Evolutionary conservation across 2,329 filamentous ascomycete species (phyloP).

Genomic region (Biscogniauxia mediterranea): DNA sequence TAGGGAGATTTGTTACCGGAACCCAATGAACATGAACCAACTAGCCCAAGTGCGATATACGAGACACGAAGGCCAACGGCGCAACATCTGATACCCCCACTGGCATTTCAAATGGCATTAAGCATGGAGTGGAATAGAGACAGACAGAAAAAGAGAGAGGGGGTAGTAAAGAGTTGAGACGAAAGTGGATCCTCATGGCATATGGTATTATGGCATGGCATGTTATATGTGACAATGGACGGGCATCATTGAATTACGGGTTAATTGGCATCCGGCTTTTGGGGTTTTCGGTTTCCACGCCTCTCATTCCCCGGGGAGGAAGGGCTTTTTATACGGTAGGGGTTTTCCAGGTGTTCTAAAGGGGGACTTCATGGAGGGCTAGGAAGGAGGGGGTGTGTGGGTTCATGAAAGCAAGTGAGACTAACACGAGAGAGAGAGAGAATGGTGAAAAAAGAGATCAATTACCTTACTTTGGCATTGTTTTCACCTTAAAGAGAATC

Average conservation of each 20-base stretch:
- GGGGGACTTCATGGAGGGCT: too few relatives aligned
- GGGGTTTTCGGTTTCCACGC: neutral
- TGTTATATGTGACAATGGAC: neutral
- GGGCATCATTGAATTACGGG: neutral
- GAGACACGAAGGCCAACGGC: neutral
- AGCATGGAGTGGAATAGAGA: neutral
- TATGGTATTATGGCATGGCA: neutral
- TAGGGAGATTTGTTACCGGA: neutral
- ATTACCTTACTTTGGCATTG: too few relatives aligned
- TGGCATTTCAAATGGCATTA: neutral
- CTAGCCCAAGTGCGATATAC: neutral
- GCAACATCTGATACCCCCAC: neutral
- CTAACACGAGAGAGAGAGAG: too few relatives aligned
- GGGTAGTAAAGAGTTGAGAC: neutral
- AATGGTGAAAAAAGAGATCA: too few relatives aligned
- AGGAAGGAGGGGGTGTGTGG: too few relatives aligned
- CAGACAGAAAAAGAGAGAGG: neutral
- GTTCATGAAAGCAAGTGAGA: too few relatives aligned
- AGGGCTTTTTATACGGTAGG: neutral
- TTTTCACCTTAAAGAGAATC: too few relatives aligned
- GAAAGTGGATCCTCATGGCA: neutral
- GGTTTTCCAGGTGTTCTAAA: too few relatives aligned
- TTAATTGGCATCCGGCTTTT: neutral
- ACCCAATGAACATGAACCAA: neutral
- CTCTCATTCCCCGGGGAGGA: too few relatives aligned